phyloP scores from a whole-genome alignment of 768 basidiomycete genomes.

The Flagelloscypha sp. region DNA sequence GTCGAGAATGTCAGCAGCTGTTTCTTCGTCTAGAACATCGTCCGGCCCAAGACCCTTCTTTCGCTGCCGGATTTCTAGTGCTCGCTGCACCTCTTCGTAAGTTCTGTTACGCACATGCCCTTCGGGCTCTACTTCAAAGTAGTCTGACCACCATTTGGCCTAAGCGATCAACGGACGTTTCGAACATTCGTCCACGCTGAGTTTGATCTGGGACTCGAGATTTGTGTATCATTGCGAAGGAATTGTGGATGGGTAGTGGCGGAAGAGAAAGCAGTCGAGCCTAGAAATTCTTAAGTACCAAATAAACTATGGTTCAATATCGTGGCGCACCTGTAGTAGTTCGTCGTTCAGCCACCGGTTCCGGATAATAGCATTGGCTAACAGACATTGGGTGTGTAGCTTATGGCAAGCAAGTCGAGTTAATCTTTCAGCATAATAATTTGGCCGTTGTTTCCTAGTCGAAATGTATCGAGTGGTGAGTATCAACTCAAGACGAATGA shows the following conservation, averaged over 20 bases:
- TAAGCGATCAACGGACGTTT: conserved; percentile 68
- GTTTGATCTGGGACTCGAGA: conserved; percentile 71
- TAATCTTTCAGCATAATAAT: conserved; percentile 60
- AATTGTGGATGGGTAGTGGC: conserved; percentile 71
- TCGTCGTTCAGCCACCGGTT: conserved; percentile 82
- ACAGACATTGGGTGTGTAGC: conserved; percentile 75
- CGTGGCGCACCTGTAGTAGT: conserved; percentile 66
- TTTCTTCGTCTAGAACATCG: conserved; percentile 30
- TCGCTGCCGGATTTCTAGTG: conserved; percentile 24
- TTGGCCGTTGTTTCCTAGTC: conserved; percentile 26
- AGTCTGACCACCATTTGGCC: conserved; percentile 79
- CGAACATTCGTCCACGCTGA: conserved; percentile 82
- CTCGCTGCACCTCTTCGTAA: conserved; percentile 62
- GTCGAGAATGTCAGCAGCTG: conserved; percentile 33
- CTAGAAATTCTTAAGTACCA: conserved; percentile 29
- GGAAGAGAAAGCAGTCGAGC: conserved; percentile 83
- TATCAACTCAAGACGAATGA: too few species aligned
- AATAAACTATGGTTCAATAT: conserved; percentile 8
- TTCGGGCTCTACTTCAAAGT: conserved; percentile 51
- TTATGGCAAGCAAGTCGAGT: conserved; percentile 80
- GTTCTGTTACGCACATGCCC: conserved; percentile 71
- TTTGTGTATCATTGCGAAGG: conserved; percentile 77
- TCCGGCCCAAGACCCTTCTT: conserved; percentile 10
- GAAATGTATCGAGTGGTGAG: too few species aligned
- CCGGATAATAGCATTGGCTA: conserved; percentile 64